Percentiles rank a stretch among this genome's conserved stretches.
phyloP scores from a whole-genome alignment of 306 rosid species.

The Dryas drummondii region DNA sequence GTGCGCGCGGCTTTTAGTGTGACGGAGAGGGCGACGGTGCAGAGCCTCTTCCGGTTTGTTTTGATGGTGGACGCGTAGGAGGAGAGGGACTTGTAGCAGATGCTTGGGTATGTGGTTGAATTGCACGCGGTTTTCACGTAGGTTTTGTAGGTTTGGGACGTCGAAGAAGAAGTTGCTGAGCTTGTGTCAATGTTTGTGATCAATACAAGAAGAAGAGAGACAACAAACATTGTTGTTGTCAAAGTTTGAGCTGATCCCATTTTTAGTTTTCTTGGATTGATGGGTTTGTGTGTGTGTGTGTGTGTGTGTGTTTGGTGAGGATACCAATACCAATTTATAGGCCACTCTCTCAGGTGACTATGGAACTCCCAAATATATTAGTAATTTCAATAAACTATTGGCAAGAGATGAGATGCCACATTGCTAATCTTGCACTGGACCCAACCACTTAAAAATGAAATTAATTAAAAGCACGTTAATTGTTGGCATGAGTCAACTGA shows the following conservation, averaged over 20 bases:
- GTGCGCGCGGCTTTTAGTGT: conserved; percentile 30
- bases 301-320: not conserved
- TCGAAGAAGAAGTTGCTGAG: conserved; percentile 6
- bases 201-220: no score
- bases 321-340: not conserved
- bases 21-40: conserved; percentile 36
- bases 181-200: not conserved
- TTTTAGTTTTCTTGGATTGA: not conserved
- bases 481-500: no score
- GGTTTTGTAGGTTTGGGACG: conserved; percentile 6
- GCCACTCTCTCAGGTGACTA: not conserved
- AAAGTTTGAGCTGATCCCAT: conserved; percentile 12
- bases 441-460: not conserved
- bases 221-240: not conserved
- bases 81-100: conserved; percentile 42
- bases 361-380: not conserved
- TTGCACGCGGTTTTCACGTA: conserved; percentile 18
- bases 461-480: not conserved
- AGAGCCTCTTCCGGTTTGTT: conserved; percentile 38
- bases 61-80: conserved; percentile 44
- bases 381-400: not conserved
- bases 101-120: conserved; percentile 40
- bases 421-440: not conserved
- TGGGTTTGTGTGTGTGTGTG: not conserved
- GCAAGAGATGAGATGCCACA: not conserved